Base-by-base conservation (phyloP, 1,284 basidiomycete species). In the Apiotrichum sp. region DNA sequence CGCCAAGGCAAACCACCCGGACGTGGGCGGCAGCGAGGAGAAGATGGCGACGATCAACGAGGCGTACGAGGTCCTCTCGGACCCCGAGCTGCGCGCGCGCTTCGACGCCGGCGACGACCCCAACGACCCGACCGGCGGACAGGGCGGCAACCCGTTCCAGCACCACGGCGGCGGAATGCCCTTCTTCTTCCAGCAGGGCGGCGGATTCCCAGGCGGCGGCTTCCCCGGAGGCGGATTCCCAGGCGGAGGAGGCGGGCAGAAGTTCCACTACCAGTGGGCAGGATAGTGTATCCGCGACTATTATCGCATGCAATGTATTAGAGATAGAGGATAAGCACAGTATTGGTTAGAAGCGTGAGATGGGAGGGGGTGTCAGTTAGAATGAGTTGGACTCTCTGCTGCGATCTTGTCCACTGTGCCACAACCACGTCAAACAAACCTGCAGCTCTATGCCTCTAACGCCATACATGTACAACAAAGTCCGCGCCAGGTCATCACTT, bases 71-170 rank as follows among this genome's bases (percentile, higher is more conserved):
- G 61, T 62, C 0, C 55, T 71, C n/a, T 58, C 52, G 9, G 65
- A 70, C 44, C 36, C 62, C 1, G 93, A 97, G 73, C 83, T 97
- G 14, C 83, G 89, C 11, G 81, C 81, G 55, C 84, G 90, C 43
- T 98, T 88, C 77, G 95, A 98, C 78, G 85, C 86, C 53, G 95
- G 95, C 51, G 93, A 98, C 66, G 95, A 98, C 74, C 95, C 95
- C 33, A 98, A 96, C 75, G 95, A 98, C 74, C 88, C 89, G 56
- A 82, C 79, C 73, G 78, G 80, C 47, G 80, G 79, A 58, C 83
- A 84, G 59, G 76, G 78, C 47, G 81, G 81, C 33, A 72, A 72
- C 57, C 73, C 75, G 0, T 76, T 76, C 56, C 69, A 68, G 3
- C 74, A 76, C 55, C 75, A 76, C 47, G 79, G 77, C 47, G 80